Evolutionary conservation across 1,284 basidiomycete species (phyloP).

Genomic region (Ceratobasidium theobromae): DNA sequence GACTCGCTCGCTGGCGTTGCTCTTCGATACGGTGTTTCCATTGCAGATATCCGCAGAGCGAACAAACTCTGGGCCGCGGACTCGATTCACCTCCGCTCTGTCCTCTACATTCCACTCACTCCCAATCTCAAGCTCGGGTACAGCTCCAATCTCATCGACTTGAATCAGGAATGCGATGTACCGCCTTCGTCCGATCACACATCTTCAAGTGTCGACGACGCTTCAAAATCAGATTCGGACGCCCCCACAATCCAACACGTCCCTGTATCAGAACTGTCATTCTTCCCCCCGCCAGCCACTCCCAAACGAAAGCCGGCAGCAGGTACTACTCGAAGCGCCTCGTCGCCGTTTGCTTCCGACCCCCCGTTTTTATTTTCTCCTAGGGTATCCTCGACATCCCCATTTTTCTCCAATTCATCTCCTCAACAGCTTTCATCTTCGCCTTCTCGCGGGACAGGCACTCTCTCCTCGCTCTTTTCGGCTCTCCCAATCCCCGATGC

Average conservation of each 20-base stretch:
- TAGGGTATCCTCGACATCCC: conserved; percentile 4
- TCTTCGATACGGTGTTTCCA: conserved; percentile 80
- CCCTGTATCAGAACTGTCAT: conserved; percentile 57
- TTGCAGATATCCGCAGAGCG: conserved; percentile 73
- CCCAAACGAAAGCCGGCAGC: background rate
- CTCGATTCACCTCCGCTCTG: conserved; percentile 79
- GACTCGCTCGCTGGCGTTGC: conserved; percentile 86
- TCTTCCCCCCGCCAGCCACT: conserved; percentile 55
- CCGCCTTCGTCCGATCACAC: background rate
- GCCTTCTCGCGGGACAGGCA: background rate
- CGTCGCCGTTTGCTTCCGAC: conserved; percentile 18
- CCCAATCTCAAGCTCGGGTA: conserved; percentile 36
- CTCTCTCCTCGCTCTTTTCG: conserved; percentile 25
- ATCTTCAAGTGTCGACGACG: conserved; percentile 17
- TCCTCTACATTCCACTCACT: conserved; percentile 73
- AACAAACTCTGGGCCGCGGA: conserved; percentile 93
- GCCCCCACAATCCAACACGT: conserved; percentile 51
- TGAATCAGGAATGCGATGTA: conserved; percentile 9
- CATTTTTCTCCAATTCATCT: conserved; percentile 6
- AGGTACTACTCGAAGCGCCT: background rate
- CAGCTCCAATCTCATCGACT: conserved; percentile 12
- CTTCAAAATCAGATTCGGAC: conserved; percentile 33
- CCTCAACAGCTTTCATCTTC: conserved; percentile 12
- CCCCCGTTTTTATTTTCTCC: conserved; percentile 1
- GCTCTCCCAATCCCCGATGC: conserved; percentile 15